These are phyloP conservation scores for Hibiscus mutabilis DNA, from an alignment of 345 rosid species.

Conservation along the genomic window DNA sequence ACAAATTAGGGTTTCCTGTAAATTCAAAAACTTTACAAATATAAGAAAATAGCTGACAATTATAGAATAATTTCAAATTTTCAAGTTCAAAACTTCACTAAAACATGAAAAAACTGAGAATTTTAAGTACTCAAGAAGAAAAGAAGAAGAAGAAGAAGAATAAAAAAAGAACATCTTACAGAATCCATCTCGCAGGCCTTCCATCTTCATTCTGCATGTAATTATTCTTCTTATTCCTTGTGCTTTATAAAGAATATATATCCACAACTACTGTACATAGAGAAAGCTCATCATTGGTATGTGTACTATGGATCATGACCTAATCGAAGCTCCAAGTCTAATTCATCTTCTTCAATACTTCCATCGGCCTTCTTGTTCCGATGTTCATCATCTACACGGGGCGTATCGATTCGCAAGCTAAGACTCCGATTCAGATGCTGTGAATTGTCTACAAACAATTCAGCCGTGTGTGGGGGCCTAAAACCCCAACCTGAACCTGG, in stretches of 20 bases:
- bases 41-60: not conserved
- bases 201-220: not conserved
- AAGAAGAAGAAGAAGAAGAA: not conserved
- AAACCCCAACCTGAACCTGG: conserved; percentile 25
- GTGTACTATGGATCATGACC: conserved; percentile 40
- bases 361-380: conserved; percentile 16
- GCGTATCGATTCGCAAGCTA: conserved; percentile 45
- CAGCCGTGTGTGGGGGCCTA: conserved; percentile 18
- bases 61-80: not conserved
- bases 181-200: conserved; percentile 16
- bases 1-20: conserved; percentile 16
- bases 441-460: conserved; percentile 20
- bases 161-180: conserved; percentile 16
- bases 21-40: not conserved
- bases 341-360: conserved; percentile 38
- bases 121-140: not conserved
- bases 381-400: conserved; percentile 13
- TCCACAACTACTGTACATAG: not conserved
- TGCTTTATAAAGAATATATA: conserved; percentile 6
- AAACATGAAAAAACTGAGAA: not conserved
- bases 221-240: not conserved
- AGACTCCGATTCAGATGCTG: conserved; percentile 28
- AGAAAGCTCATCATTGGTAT: not conserved
- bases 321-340: conserved; percentile 93
- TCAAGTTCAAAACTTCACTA: not conserved